Percentiles rank a stretch among this genome's conserved stretches.
These are phyloP conservation scores for Aspergillus pseudonomiae DNA, from an alignment of 2,329 filamentous ascomycete species.

Conservation along the genomic window DNA sequence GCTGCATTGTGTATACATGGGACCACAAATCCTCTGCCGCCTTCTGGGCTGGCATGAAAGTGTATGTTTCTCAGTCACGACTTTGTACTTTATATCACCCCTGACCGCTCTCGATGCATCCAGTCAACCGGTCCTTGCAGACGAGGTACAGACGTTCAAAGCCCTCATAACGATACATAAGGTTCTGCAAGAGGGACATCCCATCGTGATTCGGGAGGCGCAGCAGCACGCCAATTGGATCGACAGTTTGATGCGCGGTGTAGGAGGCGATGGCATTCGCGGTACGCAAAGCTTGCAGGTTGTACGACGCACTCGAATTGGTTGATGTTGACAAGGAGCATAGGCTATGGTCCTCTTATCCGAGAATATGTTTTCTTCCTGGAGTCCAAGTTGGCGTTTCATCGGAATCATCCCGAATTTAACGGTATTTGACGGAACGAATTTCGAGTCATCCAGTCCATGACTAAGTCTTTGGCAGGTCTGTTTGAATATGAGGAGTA, in stretches of 20 bases:
- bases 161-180: conserved; percentile 97
- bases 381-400: conserved; percentile 92
- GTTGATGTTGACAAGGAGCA: conserved; percentile 17
- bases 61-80: conserved; percentile 61
- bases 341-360: conserved; percentile 84
- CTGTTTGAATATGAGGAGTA: conserved; percentile 99
- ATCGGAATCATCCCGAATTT: conserved; percentile 95
- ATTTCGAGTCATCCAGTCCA: neutral
- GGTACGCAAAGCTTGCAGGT: conserved; percentile 50
- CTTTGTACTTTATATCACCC: neutral
- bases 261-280: conserved; percentile 79
- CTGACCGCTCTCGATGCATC: conserved; percentile 1
- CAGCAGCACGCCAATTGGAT: conserved; percentile 89
- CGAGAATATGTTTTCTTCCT: conserved; percentile 96
- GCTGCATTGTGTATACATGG: conserved; percentile 98
- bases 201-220: conserved; percentile 81
- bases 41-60: conserved; percentile 99
- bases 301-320: neutral
- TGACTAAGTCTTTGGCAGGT: conserved; percentile 40
- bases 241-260: conserved; percentile 84
- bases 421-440: conserved; percentile 63
- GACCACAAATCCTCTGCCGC: conserved; percentile 93
- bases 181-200: conserved; percentile 94
- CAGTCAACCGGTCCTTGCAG: conserved; percentile 95
- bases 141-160: conserved; percentile 99